A percentile compares a stretch with the other conserved stretches of the same genome.
These are phyloP conservation scores for Diplocarpon mali DNA, from an alignment of 2,329 filamentous ascomycete species.

Conservation along the genomic window DNA sequence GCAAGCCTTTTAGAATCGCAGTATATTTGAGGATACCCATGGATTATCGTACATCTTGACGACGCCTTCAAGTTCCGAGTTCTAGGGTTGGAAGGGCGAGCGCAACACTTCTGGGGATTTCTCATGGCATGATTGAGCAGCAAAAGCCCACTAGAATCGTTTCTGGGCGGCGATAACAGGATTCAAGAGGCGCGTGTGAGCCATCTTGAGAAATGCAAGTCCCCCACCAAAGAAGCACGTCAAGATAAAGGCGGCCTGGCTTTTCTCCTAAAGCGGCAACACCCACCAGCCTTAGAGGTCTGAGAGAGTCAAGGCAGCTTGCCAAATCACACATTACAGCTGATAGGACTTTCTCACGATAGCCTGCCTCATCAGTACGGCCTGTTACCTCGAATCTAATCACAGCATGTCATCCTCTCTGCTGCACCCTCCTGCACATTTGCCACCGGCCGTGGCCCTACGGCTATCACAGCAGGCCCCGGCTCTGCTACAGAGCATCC, in stretches of 20 bases:
- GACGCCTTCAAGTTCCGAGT: not conserved
- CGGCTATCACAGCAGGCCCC: conserved; percentile 52
- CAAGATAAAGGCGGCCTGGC: too few species aligned
- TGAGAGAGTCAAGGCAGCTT: too few species aligned
- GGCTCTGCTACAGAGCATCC: conserved; percentile 40
- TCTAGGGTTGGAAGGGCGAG: not conserved
- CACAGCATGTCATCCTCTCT: conserved; percentile 40
- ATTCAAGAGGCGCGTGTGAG: too few species aligned
- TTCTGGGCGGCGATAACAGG: not conserved
- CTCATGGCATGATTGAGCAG: not conserved
- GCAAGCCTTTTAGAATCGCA: not conserved
- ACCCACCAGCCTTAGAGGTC: too few species aligned
- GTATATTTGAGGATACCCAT: not conserved
- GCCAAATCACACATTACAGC: too few species aligned
- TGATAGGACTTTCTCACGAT: too few species aligned
- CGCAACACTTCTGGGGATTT: not conserved
- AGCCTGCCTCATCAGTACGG: not conserved
- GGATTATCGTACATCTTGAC: conserved; percentile 3
- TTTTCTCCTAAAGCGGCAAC: too few species aligned
- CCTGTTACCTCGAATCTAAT: not conserved
- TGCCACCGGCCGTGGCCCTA: conserved; percentile 44
- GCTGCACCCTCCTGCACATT: conserved; percentile 44
- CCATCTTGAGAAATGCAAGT: too few species aligned
- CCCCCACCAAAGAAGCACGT: too few species aligned
- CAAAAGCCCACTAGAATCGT: not conserved